Conservation (phyloP, 352 stramenopile species). For the Phytophthora pseudosyringae region DNA sequence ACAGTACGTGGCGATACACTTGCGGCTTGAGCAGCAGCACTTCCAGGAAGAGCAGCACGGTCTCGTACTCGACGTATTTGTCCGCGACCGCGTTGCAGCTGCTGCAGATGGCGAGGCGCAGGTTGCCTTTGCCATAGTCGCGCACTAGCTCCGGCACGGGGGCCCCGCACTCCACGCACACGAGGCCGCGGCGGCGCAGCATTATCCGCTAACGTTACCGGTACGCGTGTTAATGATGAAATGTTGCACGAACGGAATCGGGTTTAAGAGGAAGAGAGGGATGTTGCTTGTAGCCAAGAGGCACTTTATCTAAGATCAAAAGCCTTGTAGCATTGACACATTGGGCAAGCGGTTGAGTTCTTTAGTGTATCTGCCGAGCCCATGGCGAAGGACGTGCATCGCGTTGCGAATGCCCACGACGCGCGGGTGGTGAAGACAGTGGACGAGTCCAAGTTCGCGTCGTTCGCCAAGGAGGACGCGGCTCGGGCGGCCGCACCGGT, state of each 20-base stretch:
- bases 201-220: conserved; percentile 8
- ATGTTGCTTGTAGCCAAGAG: conserved; percentile 28
- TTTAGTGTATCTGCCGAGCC: neutral
- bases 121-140: conserved; percentile 88
- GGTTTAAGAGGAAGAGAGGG: neutral
- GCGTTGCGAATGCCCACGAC: conserved; percentile 37
- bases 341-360: neutral
- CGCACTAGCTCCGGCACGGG: conserved; percentile 68
- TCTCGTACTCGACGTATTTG: conserved; percentile 91
- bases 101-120: conserved; percentile 76
- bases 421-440: conserved; percentile 43
- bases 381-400: conserved; percentile 69
- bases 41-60: conserved; percentile 85
- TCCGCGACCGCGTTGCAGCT: conserved; percentile 78
- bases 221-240: neutral
- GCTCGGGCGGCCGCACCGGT: conserved; percentile 36
- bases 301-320: neutral
- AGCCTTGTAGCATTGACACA: neutral
- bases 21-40: conserved; percentile 85
- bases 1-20: conserved; percentile 87
- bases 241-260: conserved; percentile 15
- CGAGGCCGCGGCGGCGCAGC: conserved; percentile 27
- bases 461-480: conserved; percentile 45
- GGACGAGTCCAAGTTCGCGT: conserved; percentile 38
- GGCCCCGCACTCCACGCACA: conserved; percentile 85